Evolutionary conservation across 768 basidiomycete species (phyloP).

Genomic region (Pisolithus albus): DNA sequence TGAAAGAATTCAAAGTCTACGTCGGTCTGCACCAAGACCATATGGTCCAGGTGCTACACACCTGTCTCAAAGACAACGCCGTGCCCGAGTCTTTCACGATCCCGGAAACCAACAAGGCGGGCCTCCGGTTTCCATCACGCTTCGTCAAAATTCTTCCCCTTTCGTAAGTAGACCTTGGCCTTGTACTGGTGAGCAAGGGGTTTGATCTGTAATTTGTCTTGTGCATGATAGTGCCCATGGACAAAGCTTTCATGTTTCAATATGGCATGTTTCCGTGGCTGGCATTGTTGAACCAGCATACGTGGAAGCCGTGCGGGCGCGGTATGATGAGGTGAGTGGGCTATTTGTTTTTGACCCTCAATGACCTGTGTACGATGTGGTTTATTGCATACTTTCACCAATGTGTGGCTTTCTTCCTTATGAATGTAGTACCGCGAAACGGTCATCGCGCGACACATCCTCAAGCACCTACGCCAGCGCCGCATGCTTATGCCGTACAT

Average conservation of each 20-base stretch:
- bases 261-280: slow-evolving; percentile 64
- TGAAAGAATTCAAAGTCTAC: slow-evolving; percentile 75
- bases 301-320: slow-evolving; percentile 46
- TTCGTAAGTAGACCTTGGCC: slow-evolving; percentile 42
- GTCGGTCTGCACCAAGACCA: slow-evolving; percentile 58
- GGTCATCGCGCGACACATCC: slow-evolving; percentile 54
- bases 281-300: slow-evolving; percentile 52
- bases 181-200: not conserved
- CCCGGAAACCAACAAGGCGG: slow-evolving; percentile 47
- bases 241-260: slow-evolving; percentile 68
- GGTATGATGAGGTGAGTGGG: slow-evolving; percentile 56
- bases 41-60: slow-evolving; percentile 61
- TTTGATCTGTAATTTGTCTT: not conserved
- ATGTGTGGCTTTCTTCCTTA: not conserved
- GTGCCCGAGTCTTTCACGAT: slow-evolving; percentile 59
- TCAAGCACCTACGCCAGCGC: slow-evolving; percentile 73
- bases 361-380: not conserved
- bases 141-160: slow-evolving; percentile 73
- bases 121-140: slow-evolving; percentile 54
- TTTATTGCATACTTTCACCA: not conserved
- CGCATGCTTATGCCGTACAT: slow-evolving; percentile 62
- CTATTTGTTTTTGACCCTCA: not conserved
- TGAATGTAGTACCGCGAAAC: slow-evolving; percentile 57
- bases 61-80: slow-evolving; percentile 59
- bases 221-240: slow-evolving; percentile 50